These are phyloP conservation scores for Rostrohypoxylon terebratum DNA, from an alignment of 495 filamentous ascomycete genomes.

Conservation along the genomic window DNA sequence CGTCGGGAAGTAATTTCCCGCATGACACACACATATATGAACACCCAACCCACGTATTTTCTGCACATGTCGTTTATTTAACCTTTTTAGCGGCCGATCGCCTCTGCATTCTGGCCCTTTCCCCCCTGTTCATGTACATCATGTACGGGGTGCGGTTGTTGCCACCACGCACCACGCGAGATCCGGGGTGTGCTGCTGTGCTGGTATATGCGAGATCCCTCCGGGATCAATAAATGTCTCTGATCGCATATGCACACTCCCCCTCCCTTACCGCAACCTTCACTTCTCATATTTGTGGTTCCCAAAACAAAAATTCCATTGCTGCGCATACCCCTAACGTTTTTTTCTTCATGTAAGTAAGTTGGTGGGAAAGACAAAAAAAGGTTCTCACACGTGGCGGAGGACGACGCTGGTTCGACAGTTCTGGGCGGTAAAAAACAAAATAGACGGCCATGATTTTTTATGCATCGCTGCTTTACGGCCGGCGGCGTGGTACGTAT, in stretches of 20 bases:
- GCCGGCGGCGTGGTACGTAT: constrained; percentile 42
- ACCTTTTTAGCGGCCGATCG: constrained; percentile 49
- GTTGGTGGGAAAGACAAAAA: constrained; percentile 36
- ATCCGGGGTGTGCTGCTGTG: constrained; percentile 12
- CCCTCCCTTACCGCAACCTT: constrained; percentile 28
- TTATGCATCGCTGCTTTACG: constrained; percentile 49
- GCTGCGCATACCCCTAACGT: constrained; percentile 44
- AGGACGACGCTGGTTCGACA: constrained; percentile 34
- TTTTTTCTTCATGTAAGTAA: constrained; percentile 11
- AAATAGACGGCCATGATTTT: constrained; percentile 33
- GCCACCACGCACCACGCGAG: constrained; percentile 2
- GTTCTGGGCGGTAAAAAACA: constrained; percentile 43
- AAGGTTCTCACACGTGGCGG: constrained; percentile 18
- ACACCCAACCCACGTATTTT: constrained; percentile 35
- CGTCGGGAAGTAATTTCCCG: not conserved
- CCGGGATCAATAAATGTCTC: constrained; percentile 17
- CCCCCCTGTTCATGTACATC: constrained; percentile 16
- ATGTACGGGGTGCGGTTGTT: constrained; percentile 15
- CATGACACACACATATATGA: not conserved
- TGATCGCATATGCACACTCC: constrained; percentile 49
- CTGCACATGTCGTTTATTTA: constrained; percentile 50
- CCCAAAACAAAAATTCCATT: constrained; percentile 18
- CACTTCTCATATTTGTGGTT: constrained; percentile 31
- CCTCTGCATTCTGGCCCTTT: constrained; percentile 16
- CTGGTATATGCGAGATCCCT: constrained; percentile 45